Evolutionary conservation across 2,329 filamentous ascomycete genomes (phyloP), one percentile per base, ranked within the genome.

Genomic region (Colletotrichum brevisporum): DNA sequence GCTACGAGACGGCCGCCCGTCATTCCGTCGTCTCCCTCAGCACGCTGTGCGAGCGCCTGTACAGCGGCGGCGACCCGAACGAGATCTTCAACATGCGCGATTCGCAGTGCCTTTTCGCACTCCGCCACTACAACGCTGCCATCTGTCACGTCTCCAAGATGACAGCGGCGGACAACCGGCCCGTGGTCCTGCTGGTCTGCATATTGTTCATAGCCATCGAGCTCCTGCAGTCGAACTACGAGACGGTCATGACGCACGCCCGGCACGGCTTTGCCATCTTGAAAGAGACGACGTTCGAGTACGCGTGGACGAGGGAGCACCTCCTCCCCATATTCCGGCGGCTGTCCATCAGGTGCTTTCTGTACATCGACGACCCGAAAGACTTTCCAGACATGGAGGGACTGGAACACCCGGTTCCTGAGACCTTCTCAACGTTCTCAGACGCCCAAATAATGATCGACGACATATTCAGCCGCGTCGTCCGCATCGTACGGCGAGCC

Each of bases 11-110:
- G 0, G 80, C 83, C 4, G 81, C 86, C 27, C 80, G 81, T 2
- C 85, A 87, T 71, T 82, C 85, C 16, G 77, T 86, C 10, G 78
- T 85, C 9, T 84, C 85, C 48, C 79, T 88, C 13, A 84, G 84
- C 65, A 80, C 80, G n/a, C 74, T 84, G 3, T 83, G 86, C 59
- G 83, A 84, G 72, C 57, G 53, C 13, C 27, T 62, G 12, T 24
- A 61, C 16, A 48, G 26, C n/a, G 16, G 43, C 45, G 18, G 15
- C 0, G 41, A 43, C 41, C n/a, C 24, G 16, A 31, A 31, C 4
- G 26, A 52, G 4, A 4, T 15, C 21, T 10, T 54, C 27, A 27
- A 18, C n/a, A 12, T 59, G 9, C 56, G 36, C 12, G 43, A 59
- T 6, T 10, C 36, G 45, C 24, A 18, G 10, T 36, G 31, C 31